phyloP scores from a whole-genome alignment of 768 basidiomycete species.

The Suillus fuscotomentosus region DNA sequence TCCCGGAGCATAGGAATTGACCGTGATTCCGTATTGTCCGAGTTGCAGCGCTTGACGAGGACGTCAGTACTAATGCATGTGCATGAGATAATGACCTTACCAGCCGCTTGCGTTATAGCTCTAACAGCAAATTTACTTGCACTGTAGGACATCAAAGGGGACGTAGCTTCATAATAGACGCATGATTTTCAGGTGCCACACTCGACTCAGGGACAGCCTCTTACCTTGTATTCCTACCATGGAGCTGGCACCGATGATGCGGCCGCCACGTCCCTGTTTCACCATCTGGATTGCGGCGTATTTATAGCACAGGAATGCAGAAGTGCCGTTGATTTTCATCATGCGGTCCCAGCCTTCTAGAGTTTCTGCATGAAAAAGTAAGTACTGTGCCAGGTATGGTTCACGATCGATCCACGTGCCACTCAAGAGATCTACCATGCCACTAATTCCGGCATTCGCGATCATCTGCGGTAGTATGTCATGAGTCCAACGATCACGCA shows the following conservation, averaged over 20 bases:
- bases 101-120: conserved; percentile 36
- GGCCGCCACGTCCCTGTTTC: conserved; percentile 36
- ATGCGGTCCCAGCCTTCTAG: conserved; percentile 25
- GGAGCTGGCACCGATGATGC: conserved; percentile 37
- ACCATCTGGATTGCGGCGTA: conserved; percentile 39
- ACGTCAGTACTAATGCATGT: not conserved
- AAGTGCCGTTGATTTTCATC: conserved; percentile 31
- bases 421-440: conserved; percentile 5
- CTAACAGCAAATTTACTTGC: conserved; percentile 35
- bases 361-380: not conserved
- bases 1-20: conserved; percentile 39
- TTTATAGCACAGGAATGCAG: conserved; percentile 39
- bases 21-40: conserved; percentile 32
- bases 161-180: not conserved
- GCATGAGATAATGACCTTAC: conserved; percentile 17
- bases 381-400: not conserved
- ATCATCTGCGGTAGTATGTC: conserved; percentile 17
- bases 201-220: not conserved
- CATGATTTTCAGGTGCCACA: not conserved
- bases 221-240: conserved; percentile 30
- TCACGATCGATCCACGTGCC: not conserved
- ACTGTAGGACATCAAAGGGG: conserved; percentile 6
- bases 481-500: not conserved
- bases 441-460: conserved; percentile 24
- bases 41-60: conserved; percentile 22